Evolutionary conservation across 495 filamentous ascomycete species (phyloP), one percentile per base, ranked within the genome.

Genomic region (Pyrenula aspistea): DNA sequence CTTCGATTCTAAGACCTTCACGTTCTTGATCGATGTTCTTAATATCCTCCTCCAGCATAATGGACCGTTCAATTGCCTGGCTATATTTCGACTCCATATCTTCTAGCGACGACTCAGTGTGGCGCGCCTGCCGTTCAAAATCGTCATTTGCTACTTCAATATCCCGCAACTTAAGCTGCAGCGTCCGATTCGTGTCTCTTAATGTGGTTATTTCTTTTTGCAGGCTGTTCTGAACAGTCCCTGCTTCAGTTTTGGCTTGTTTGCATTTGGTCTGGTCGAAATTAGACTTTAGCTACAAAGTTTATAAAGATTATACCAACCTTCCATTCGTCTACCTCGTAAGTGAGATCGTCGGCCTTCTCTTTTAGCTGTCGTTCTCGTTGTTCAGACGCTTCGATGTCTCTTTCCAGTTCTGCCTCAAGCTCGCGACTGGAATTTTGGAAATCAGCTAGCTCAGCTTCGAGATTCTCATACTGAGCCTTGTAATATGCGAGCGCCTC

Each of bases 141-240:
- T 98, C 93, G 77, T 98, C 93, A 70, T 98, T 98, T 60, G 87
- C 87, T 31, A 98, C 94, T 68, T 98, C 93, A 58, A 93, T 96
- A 64, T 98, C 94, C 57, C 93, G 83, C 53, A 98, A 70, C 67
- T 79, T 86, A 50, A 95, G 74, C 63, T 91, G 85, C 51, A 96
- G 66, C 21, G 86, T 83, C 60, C 94, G 77, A 67, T 89, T 92
- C 21, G 83, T 65, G 49, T 97, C 92, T 59, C 93, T 85, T 58
- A 98, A 77, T 8, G 77, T 83, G 2, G 93, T 98, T 60, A 98
- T 89, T 71, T 98, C 93, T 72, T 96, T 98, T 72, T 98, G 91
- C 54, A 98, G 78, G 2, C 73, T 76, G 64, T 85, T 90, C 67
- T 97, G 94, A 25, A 87, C 90, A 24, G 77, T 63, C 62, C 85